Conservation (phyloP, 345 rosid species). For the sweet orange (Citrus sinensis) region DNA sequence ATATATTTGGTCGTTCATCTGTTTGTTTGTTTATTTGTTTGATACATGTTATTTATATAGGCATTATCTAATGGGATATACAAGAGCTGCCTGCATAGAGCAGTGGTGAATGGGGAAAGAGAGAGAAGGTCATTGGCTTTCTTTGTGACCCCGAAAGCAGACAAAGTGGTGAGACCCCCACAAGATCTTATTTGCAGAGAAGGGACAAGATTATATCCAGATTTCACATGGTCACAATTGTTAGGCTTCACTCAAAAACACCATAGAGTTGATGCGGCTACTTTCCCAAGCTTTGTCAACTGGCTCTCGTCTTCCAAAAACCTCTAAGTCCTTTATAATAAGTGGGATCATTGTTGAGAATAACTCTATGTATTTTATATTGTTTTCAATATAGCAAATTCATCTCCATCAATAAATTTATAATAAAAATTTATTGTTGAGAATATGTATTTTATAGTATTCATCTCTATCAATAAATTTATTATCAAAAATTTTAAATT, state of each 20-base stretch:
- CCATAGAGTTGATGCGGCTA: conserved; percentile 42
- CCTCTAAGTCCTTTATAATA: background rate
- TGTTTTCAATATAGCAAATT: no score
- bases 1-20: no score
- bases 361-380: no score
- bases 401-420: no score
- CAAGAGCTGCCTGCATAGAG: conserved; percentile 72
- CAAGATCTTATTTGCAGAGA: conserved; percentile 38
- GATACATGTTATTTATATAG: conserved; percentile 15
- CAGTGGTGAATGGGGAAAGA: conserved; percentile 52
- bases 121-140: conserved; percentile 58
- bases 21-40: background rate
- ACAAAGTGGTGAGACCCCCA: conserved; percentile 66
- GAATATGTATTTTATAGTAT: no score
- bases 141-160: conserved; percentile 55
- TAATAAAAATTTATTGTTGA: no score
- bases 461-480: no score
- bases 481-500: no score
- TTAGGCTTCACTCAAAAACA: conserved; percentile 54
- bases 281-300: conserved; percentile 38
- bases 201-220: conserved; percentile 52
- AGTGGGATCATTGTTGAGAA: no score
- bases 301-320: conserved; percentile 32
- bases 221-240: conserved; percentile 77
- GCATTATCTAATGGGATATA: conserved; percentile 57